Evolutionary conservation across 257 asterid species (phyloP).

Genomic region (Verbascum thapsus): DNA sequence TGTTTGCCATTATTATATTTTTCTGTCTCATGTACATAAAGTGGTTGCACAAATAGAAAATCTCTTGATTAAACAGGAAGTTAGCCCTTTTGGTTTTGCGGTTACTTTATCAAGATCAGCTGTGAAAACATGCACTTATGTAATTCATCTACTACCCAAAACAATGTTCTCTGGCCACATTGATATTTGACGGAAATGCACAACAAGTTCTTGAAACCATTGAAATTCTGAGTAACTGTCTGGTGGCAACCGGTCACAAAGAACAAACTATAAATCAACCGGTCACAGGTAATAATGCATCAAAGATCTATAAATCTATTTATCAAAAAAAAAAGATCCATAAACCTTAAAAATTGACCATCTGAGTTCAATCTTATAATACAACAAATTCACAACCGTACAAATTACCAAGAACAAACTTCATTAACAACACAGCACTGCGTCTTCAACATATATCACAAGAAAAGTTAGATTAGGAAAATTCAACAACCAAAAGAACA

Average conservation of each 20-base stretch:
- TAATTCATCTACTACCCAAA: conserved; percentile 14
- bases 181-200: conserved; percentile 11
- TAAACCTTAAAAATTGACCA: too few relatives aligned
- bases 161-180: not conserved
- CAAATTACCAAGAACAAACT: too few relatives aligned
- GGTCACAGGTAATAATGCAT: too few relatives aligned
- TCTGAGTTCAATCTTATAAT: too few relatives aligned
- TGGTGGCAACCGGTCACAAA: conserved; percentile 19
- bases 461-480: conserved; percentile 17
- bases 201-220: conserved; percentile 17
- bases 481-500: conserved; percentile 21
- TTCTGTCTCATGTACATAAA: conserved; percentile 2
- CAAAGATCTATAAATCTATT: too few relatives aligned
- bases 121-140: conserved; percentile 9
- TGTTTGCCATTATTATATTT: conserved; percentile 15
- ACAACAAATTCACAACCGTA: too few relatives aligned
- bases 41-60: conserved; percentile 18
- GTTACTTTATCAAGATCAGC: conserved; percentile 22
- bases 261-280: too few relatives aligned
- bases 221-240: not conserved
- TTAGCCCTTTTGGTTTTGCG: not conserved
- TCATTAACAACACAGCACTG: too few relatives aligned
- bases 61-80: conserved; percentile 21
- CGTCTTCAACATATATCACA: not conserved
- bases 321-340: too few relatives aligned